Evolutionary conservation across 2,329 filamentous ascomycete genomes (phyloP), one percentile per base, ranked within the genome.

Genomic region (Aspergillus sp.): DNA sequence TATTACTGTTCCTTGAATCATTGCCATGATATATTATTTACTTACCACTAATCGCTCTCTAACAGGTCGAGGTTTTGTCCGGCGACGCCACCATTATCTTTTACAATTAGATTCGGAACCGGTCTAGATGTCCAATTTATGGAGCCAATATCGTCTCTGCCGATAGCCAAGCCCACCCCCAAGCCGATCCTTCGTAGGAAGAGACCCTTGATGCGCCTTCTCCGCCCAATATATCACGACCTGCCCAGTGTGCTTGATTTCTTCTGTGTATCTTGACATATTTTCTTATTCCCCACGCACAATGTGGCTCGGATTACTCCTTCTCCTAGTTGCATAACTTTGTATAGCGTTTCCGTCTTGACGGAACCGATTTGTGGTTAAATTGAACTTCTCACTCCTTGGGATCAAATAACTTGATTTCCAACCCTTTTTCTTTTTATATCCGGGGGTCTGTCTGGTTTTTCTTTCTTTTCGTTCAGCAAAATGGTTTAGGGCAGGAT

Each of bases 31-130:
- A 48, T 48, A 47, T 48, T 49, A 47, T 46, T 47, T 38, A 41
- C 9, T 45, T 30, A 19, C 19, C 19, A 19, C 30, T 32, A 32
- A 32, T 32, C 19, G 19, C 19, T 19, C 19, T 44, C 59, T 28
- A 36, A 33, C 44, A 78, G 75, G 73, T 76, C 47, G 64, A 73
- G 49, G 63, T 77, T 47, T 61, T 67, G 49, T 72, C 71, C 29
- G 76, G 76, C 50, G 70, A 68, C 29, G 76, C 74, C 45, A 72
- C 67, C 50, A 76, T 73, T 59, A 70, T 75, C 54, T 69, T 73
- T 55, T 69, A 27, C 36, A 19, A 19, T 19, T 19, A 19, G 19
- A 19, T 19, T 19, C 19, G 19, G 19, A 19, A 19, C 19, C 19
- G 19, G 19, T 19, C 19, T 19, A 19, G 19, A 19, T 19, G 19